A percentile compares a stretch with the other conserved stretches of the same genome.
phyloP scores from a whole-genome alignment of 116 monocot genomes.

The Trichopus zeylanicus region DNA sequence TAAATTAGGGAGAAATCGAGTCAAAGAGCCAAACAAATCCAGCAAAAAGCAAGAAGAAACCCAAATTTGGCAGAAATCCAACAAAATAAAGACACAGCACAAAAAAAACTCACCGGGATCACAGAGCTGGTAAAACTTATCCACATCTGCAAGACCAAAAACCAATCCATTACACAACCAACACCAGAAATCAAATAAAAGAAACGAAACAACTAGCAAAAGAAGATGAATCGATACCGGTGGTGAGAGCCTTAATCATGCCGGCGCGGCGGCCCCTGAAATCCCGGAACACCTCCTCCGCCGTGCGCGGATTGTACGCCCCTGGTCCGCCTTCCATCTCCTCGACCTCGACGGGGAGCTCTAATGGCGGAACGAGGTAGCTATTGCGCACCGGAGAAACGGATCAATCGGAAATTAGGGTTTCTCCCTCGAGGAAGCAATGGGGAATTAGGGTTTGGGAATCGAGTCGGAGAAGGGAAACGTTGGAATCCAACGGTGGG shows the following conservation, averaged over 20 bases:
- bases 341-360: not conserved
- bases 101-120: conserved; percentile 28
- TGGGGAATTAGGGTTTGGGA: not conserved
- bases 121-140: conserved; percentile 31
- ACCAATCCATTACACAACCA: not conserved
- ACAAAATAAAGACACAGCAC: not conserved
- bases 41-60: not conserved
- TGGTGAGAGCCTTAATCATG: conserved; percentile 39
- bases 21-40: no score
- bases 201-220: not conserved
- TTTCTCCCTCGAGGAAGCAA: not conserved
- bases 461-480: not conserved
- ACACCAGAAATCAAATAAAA: not conserved
- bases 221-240: conserved; percentile 9
- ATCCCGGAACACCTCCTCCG: conserved; percentile 43
- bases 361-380: not conserved
- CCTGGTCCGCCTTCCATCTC: conserved; percentile 20
- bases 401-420: not conserved
- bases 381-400: not conserved
- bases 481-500: conserved; percentile 1
- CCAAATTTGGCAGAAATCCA: not conserved
- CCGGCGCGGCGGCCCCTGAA: conserved; percentile 37
- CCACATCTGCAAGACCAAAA: conserved; percentile 18
- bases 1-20: no score
- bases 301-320: conserved; percentile 30